Base-by-base conservation (phyloP, 192 early-diverging fungal species). In the Coemansia aciculifera region DNA sequence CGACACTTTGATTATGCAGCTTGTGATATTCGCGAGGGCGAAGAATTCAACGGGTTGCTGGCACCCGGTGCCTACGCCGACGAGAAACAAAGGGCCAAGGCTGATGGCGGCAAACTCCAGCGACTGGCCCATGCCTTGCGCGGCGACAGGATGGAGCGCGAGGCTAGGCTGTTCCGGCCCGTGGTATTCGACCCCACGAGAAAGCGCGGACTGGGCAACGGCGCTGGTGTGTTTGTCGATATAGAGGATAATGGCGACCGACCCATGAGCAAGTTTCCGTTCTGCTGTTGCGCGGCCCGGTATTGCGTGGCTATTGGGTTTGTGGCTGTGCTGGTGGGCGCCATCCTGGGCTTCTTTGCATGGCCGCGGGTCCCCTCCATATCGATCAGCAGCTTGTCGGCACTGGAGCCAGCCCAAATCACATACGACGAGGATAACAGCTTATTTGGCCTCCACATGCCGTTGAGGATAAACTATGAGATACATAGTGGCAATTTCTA, bases 401-500 rank as follows among this genome's bases (percentile, higher is more conserved):
- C 78, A 0, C 23, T 73, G 12, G 46, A 61, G 21, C 68, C 74
- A 0, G 77, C 82, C 5, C 27, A 23, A 13, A 63, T 84, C 0
- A 74, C 59, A 2, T 77, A 79, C 42, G 64, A 79, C 66, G 48
- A 49, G 0, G 51, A 57, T 5, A 17, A 62, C 17, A 79, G 56
- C 52, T 19, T 49, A 19, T 84, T 61, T 36, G 82, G 82, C 0
- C 37, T 84, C 37, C 43, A 62, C 1, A 73, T 84, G 73, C 77
- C 77, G 3, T 24, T 76, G 66, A 62, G 75, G 36, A 61, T 84
- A 31, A 84, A 63, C 21, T 77, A 79, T 42, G 73, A 71, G 62
- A 77, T 76, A 9, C 74, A 79, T 38, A 84, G 77, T 63, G 74
- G 72, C 44, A 84, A 77, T 38, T 84, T 84, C 31, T 84, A 84